Conservation (phyloP, 2,329 filamentous ascomycete genomes). For the Cladorrhinum sp. region DNA sequence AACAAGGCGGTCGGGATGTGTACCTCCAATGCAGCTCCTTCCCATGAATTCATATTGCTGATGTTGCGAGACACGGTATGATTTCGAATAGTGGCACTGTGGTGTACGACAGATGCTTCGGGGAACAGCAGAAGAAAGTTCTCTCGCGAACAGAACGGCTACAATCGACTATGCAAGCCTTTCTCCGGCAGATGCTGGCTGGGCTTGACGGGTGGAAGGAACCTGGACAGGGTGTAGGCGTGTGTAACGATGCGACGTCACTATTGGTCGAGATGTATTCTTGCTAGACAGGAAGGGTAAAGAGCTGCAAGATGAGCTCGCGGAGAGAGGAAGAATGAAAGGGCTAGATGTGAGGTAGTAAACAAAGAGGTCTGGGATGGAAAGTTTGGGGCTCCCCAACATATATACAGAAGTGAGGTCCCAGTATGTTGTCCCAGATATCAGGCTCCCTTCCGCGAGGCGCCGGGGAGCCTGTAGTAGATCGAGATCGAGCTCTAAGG, state of each 20-base stretch:
- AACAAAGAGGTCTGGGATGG: background rate
- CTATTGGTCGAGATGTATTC: background rate
- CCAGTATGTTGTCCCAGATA: background rate
- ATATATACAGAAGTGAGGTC: constrained; percentile 6
- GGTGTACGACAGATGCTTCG: background rate
- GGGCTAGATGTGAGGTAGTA: background rate
- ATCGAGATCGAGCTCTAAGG: constrained; percentile 7
- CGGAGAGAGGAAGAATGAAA: background rate
- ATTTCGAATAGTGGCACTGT: background rate
- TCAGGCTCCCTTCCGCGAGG: background rate
- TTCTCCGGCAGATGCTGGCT: background rate
- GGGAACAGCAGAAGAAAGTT: background rate
- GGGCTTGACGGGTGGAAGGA: background rate
- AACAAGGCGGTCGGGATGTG: background rate
- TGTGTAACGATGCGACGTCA: constrained; percentile 1
- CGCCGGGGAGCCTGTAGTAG: background rate
- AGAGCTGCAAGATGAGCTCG: background rate
- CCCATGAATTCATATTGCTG: constrained; percentile 14
- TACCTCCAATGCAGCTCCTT: constrained; percentile 16
- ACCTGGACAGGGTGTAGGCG: background rate
- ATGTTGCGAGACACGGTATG: constrained; percentile 2
- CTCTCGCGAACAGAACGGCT: constrained; percentile 2
- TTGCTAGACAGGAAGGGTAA: background rate
- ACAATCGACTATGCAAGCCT: background rate
- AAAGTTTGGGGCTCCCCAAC: background rate